phyloP scores from a whole-genome alignment of 2,329 filamentous ascomycete species.

The Arthroderma sp. region DNA sequence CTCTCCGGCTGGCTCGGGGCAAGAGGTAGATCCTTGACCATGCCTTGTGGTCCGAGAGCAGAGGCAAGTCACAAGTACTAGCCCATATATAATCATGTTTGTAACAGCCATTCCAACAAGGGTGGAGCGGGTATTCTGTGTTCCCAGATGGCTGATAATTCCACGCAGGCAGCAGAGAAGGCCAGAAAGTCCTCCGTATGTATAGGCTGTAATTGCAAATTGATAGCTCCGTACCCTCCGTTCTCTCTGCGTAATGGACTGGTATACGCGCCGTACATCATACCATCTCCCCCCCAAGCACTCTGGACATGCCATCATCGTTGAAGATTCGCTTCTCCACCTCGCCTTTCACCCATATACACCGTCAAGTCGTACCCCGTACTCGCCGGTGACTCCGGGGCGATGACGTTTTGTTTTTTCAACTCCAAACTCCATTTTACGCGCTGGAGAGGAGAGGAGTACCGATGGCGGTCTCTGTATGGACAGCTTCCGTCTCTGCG shows the following conservation, averaged over 20 bases:
- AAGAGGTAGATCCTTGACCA: constrained; percentile 4
- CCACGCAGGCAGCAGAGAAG: background rate
- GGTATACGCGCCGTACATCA: constrained; percentile 2
- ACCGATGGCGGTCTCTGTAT: background rate
- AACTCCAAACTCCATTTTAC: background rate
- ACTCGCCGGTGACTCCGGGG: background rate
- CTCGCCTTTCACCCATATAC: background rate
- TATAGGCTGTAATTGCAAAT: background rate
- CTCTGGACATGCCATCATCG: too few species aligned
- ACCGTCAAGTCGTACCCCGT: background rate
- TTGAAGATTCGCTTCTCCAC: constrained; percentile 5
- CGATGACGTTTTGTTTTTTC: background rate
- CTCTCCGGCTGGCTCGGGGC: too few species aligned
- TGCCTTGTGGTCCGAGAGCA: background rate
- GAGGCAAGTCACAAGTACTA: background rate
- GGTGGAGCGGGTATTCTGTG: constrained; percentile 2
- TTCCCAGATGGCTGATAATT: background rate
- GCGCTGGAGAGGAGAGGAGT: background rate
- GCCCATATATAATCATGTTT: background rate
- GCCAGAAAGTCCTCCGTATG: background rate
- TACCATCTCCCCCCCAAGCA: background rate
- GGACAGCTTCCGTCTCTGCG: background rate
- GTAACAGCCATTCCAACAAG: background rate
- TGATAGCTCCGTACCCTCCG: background rate
- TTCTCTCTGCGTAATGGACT: background rate